Evolutionary conservation across 2,329 filamentous ascomycete genomes (phyloP).

Genomic region (Reticulascus tulasneorum): DNA sequence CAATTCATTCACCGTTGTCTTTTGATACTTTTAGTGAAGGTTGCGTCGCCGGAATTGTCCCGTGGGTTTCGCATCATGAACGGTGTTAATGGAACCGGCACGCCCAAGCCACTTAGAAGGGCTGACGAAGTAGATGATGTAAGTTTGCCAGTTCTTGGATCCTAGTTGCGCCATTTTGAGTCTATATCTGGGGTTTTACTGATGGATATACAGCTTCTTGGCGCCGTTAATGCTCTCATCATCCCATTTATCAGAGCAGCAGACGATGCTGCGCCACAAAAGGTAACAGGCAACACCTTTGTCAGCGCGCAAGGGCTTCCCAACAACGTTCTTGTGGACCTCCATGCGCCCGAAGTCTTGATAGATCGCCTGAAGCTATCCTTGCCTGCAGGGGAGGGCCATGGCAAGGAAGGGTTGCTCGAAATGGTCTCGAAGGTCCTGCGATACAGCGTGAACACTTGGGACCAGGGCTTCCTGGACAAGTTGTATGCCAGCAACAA

Average conservation of each 20-base stretch:
- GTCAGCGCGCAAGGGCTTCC: slow-evolving; percentile 31
- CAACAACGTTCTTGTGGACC: slow-evolving; percentile 60
- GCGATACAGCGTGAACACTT: slow-evolving; percentile 92
- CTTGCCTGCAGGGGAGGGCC: slow-evolving; percentile 52
- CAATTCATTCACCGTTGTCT: background rate
- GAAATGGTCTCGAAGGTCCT: slow-evolving; percentile 67
- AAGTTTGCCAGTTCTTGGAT: slow-evolving; percentile 22
- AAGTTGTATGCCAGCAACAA: slow-evolving; percentile 93
- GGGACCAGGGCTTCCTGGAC: slow-evolving; percentile 94
- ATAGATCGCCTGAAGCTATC: slow-evolving; percentile 52
- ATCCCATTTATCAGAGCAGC: slow-evolving; percentile 68
- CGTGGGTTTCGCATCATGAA: slow-evolving; percentile 10
- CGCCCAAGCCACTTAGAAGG: slow-evolving; percentile 24
- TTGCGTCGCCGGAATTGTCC: too few relatives aligned
- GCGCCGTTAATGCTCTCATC: slow-evolving; percentile 63
- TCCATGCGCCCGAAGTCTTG: slow-evolving; percentile 55
- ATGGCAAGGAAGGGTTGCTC: slow-evolving; percentile 70
- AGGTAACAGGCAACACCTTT: slow-evolving; percentile 47
- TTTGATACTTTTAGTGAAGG: background rate
- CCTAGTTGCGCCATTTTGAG: too few relatives aligned
- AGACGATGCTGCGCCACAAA: slow-evolving; percentile 56
- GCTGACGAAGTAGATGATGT: slow-evolving; percentile 44
- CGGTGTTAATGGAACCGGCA: slow-evolving; percentile 8
- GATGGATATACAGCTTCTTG: slow-evolving; percentile 61
- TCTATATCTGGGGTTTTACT: slow-evolving; percentile 15